Evolutionary conservation across 129 eudicot genomes (phyloP), one percentile per base, ranked within the genome.

Genomic region (Flaveria trinervia): DNA sequence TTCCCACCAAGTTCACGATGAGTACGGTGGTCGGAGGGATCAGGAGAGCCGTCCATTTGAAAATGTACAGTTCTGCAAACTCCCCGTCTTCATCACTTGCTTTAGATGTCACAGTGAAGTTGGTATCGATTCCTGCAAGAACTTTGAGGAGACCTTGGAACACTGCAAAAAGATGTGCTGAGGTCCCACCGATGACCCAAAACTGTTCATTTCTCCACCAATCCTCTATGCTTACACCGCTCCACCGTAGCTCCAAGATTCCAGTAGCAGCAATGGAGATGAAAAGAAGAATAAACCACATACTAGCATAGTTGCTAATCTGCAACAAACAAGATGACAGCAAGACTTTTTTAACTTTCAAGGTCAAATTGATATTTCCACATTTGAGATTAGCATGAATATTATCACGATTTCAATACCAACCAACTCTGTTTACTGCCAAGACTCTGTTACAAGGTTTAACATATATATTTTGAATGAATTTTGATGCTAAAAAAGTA

Each of bases 131-230:
- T 22, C 95, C 91, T 4, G 91, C 91, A 5, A 89, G 78, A 25
- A 89, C 95, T 79, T 82, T 89, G 9, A 89, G 80, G 13, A 89
- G 85, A 48, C 95, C 89, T 72, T 86, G 95, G 84, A 89, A 84
- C 28, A 89, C 86, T 7, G 91, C 95, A 46, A 86, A 84, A 49
- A 89, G 88, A 80, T 89, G 95, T 5, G 95, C 87, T 1, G 95
- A 86, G 13, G 85, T 84, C 10, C 95, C 95, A 52, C 95, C 95
- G 23, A 89, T 89, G 36, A 89, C 95, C 91, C 95, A 89, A 60
- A 89, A 89, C 30, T 89, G 95, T 62, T 89, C 95, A 25, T 89
- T 89, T 79, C 95, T 86, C 95, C 95, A 89, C 91, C 89, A 84
- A 65, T 89, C 95, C 20, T 89, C 95, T 4, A 89, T 73, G 51